A percentile compares a stretch with the other conserved stretches of the same genome.
Evolutionary conservation across 305 asterid genomes (phyloP).

Genomic region (Nicotiana rustica): DNA sequence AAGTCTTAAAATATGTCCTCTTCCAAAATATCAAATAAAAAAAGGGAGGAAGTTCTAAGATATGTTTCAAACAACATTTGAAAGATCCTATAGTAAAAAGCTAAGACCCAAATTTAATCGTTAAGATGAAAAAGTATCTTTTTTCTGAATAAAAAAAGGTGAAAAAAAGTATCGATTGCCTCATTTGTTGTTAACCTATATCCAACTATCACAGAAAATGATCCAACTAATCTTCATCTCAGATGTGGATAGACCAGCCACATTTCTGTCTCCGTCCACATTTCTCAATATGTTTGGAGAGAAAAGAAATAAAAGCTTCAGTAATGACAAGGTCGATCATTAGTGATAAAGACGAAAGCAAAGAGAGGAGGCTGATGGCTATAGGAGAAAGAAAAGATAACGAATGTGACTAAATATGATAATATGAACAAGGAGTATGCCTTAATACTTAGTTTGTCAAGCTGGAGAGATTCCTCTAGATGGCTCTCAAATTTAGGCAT

Average conservation of each 20-base stretch:
- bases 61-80: constrained; percentile 5
- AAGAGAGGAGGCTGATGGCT: background rate
- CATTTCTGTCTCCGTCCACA: background rate
- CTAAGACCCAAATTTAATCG: background rate
- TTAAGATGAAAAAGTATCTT: background rate
- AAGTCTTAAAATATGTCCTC: background rate
- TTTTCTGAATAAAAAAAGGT: no score
- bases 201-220: background rate
- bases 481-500: background rate
- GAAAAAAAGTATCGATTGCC: background rate
- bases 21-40: background rate
- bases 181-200: background rate
- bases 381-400: background rate
- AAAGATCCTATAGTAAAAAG: background rate
- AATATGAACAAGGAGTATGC: background rate
- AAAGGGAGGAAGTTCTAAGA: background rate
- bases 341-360: background rate
- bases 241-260: background rate
- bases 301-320: background rate
- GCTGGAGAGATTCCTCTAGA: background rate
- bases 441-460: background rate
- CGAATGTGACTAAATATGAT: no score
- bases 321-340: background rate
- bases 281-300: constrained; percentile 12
- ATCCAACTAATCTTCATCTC: background rate